These are phyloP conservation scores for Houttuynia cordata DNA, from an alignment of 164 flowering plant species.

Conservation along the genomic window DNA sequence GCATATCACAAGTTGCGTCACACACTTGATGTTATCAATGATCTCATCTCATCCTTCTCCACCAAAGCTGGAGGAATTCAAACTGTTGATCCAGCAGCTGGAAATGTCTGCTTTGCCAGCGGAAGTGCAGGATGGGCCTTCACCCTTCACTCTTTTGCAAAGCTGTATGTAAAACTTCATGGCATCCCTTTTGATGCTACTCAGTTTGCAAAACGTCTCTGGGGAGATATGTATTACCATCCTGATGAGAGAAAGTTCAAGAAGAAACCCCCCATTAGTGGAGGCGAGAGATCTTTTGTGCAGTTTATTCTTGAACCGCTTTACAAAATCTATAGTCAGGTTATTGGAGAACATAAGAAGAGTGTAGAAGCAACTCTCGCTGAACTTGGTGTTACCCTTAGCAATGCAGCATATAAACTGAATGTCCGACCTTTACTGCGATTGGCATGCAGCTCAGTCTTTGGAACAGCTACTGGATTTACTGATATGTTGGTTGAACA, in stretches of 20 bases:
- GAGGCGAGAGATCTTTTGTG: slow-evolving; percentile 93
- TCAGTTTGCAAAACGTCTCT: slow-evolving; percentile 86
- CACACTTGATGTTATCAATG: slow-evolving; percentile 80
- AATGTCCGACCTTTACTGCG: slow-evolving; percentile 91
- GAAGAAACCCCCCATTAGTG: slow-evolving; percentile 62
- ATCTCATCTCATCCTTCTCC: slow-evolving; percentile 68
- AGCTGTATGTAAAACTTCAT: slow-evolving; percentile 85
- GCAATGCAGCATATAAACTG: slow-evolving; percentile 79
- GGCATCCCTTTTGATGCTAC: slow-evolving; percentile 83
- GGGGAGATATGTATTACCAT: slow-evolving; percentile 92
- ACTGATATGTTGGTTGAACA: slow-evolving; percentile 96
- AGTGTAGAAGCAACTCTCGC: slow-evolving; percentile 92
- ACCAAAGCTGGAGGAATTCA: slow-evolving; percentile 82
- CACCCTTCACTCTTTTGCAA: slow-evolving; percentile 92
- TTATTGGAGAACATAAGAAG: slow-evolving; percentile 93
- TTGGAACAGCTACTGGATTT: slow-evolving; percentile 94
- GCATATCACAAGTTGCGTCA: slow-evolving; percentile 89
- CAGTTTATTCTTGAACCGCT: slow-evolving; percentile 95
- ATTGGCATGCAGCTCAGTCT: slow-evolving; percentile 92
- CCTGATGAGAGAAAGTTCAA: slow-evolving; percentile 55
- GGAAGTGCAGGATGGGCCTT: slow-evolving; percentile 97
- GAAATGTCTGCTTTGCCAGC: slow-evolving; percentile 98
- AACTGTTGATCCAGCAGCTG: slow-evolving; percentile 76
- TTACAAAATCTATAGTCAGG: slow-evolving; percentile 94
- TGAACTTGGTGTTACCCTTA: slow-evolving; percentile 89